Percentiles rank a stretch among this genome's conserved stretches.
phyloP scores from a whole-genome alignment of 2,329 filamentous ascomycete genomes.

The Fusarium sp. region DNA sequence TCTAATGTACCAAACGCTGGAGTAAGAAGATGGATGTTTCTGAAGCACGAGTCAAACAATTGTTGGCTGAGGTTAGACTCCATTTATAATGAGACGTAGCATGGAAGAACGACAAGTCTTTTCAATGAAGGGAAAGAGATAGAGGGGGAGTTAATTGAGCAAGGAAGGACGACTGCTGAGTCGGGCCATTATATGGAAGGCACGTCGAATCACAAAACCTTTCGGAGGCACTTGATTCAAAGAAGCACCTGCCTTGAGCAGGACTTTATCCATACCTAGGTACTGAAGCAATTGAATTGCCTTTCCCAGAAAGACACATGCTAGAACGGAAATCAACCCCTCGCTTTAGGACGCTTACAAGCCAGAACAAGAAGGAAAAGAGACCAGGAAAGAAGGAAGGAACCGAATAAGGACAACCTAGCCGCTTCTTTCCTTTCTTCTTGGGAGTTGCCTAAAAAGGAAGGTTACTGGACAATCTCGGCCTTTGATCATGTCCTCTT shows the following conservation, averaged over 20 bases:
- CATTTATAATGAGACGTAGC: neutral
- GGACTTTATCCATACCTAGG: neutral
- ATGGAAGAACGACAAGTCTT: neutral
- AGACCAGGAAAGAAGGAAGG: neutral
- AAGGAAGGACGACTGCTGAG: neutral
- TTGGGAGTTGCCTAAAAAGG: conserved; percentile 31
- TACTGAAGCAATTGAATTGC: neutral
- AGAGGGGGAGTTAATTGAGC: neutral
- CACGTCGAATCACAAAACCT: neutral
- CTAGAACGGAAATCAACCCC: neutral
- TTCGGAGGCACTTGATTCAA: neutral
- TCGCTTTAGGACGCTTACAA: neutral
- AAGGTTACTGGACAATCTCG: conserved; percentile 16
- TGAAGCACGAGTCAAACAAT: neutral
- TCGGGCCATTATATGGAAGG: neutral
- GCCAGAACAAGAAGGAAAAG: neutral
- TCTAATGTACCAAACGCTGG: neutral
- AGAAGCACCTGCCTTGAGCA: neutral
- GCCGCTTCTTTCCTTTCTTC: conserved; percentile 24
- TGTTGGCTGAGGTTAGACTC: neutral
- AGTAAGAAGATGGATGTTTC: neutral
- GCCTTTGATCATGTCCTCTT: neutral
- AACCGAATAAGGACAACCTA: neutral
- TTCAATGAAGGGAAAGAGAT: neutral
- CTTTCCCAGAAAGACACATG: neutral